Evolutionary conservation across 108 stramenopile species (phyloP).

Genomic region (Cyclostephanos invisitatus): DNA sequence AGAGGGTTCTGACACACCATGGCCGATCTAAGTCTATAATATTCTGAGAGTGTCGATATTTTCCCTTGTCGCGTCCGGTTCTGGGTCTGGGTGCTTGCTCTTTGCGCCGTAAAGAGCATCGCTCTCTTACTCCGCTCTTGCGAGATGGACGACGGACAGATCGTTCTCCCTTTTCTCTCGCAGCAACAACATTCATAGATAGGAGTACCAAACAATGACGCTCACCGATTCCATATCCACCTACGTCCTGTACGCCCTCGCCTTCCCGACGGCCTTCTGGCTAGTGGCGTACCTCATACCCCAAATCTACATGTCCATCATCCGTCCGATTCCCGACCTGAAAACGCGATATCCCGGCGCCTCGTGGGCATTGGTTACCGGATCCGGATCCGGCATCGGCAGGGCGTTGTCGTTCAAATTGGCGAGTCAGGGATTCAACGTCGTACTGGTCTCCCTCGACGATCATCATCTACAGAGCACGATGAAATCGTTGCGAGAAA

Average conservation of each 20-base stretch:
- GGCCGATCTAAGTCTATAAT: too few relatives aligned
- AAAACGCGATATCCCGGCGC: slow-evolving; percentile 90
- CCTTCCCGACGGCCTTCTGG: slow-evolving; percentile 84
- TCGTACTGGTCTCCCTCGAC: slow-evolving; percentile 94
- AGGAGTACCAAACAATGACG: slow-evolving; percentile 13
- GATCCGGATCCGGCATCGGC: slow-evolving; percentile 96
- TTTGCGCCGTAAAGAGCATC: too few relatives aligned
- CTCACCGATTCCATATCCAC: slow-evolving; percentile 7
- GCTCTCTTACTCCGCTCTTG: too few relatives aligned
- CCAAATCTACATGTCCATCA: slow-evolving; percentile 71
- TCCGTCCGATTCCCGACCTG: slow-evolving; percentile 82
- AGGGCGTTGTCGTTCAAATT: slow-evolving; percentile 89
- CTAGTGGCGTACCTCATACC: slow-evolving; percentile 78
- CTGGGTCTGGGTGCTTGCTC: too few relatives aligned
- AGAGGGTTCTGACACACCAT: too few relatives aligned
- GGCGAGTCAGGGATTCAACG: slow-evolving; percentile 95
- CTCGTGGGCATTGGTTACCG: slow-evolving; percentile 97
- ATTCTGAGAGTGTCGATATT: too few relatives aligned
- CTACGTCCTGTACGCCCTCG: slow-evolving; percentile 49
- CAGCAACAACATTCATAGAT: too few relatives aligned
- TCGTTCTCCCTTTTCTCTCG: too few relatives aligned
- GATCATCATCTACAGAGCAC: slow-evolving; percentile 90
- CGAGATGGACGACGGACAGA: too few relatives aligned
- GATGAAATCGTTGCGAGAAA: slow-evolving; percentile 68
- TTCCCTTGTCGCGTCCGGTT: too few relatives aligned